These are phyloP conservation scores for Pythium vanterpoolii DNA, from an alignment of 352 stramenopile species.

Conservation along the genomic window DNA sequence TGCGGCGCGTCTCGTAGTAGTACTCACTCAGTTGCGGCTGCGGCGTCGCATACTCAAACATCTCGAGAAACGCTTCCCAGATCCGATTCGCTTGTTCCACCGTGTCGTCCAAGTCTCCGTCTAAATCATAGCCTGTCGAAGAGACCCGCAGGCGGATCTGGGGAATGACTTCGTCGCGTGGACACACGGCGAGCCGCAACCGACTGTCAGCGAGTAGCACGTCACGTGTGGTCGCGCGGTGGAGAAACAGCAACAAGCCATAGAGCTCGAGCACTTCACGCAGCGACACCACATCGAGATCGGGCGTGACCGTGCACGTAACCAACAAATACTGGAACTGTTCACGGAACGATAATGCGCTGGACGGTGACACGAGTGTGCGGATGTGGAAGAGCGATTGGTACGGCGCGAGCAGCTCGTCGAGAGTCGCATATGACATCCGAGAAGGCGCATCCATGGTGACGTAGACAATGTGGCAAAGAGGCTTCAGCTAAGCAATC, in stretches of 20 bases:
- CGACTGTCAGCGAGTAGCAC: background rate
- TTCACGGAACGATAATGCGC: background rate
- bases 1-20: background rate
- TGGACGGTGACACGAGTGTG: background rate
- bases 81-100: background rate
- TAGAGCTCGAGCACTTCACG: conserved; percentile 6
- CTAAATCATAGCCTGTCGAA: background rate
- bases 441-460: background rate
- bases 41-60: conserved; percentile 1
- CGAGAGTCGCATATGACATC: background rate
- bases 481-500: background rate
- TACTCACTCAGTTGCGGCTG: background rate
- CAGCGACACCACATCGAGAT: background rate
- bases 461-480: background rate
- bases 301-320: background rate
- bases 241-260: conserved; percentile 4
- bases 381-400: background rate
- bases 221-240: conserved; percentile 4
- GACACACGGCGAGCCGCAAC: background rate
- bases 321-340: background rate
- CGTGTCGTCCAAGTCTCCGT: background rate
- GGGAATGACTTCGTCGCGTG: background rate
- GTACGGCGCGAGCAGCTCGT: background rate
- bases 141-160: background rate
- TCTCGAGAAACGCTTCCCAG: background rate